A percentile compares a stretch with the other conserved stretches of the same genome.
These are phyloP conservation scores for Chytridium lagenaria DNA, from an alignment of 371 early-diverging fungal genomes.

Conservation along the genomic window DNA sequence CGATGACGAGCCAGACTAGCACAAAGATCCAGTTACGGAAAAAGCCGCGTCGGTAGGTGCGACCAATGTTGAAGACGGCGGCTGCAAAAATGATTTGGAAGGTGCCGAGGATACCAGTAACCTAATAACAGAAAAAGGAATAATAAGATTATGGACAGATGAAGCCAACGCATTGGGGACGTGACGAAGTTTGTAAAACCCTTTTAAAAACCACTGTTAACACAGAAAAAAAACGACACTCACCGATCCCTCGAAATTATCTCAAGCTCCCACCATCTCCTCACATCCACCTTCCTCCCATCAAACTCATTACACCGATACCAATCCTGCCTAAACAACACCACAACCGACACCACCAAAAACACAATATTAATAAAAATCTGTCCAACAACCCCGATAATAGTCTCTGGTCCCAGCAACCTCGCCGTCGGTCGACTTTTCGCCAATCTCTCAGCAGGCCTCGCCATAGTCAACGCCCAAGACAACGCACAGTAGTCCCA, in stretches of 20 bases:
- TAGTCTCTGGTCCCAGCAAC: constrained; percentile 65
- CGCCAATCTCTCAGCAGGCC: constrained; percentile 61
- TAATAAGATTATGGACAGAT: too few species aligned
- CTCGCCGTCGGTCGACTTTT: constrained; percentile 73
- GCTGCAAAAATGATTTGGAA: constrained; percentile 64
- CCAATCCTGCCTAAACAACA: constrained; percentile 66
- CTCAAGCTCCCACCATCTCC: constrained; percentile 82
- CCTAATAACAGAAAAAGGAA: too few species aligned
- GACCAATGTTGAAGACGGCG: constrained; percentile 73
- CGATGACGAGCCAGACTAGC: constrained; percentile 58
- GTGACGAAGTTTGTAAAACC: neutral
- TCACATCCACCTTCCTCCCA: constrained; percentile 62
- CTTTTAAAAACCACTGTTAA: too few species aligned
- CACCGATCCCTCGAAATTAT: constrained; percentile 71
- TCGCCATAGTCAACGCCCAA: constrained; percentile 72
- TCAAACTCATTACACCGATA: constrained; percentile 79
- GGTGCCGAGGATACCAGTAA: constrained; percentile 59
- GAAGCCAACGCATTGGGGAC: neutral
- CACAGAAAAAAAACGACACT: constrained; percentile 29
- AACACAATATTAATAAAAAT: constrained; percentile 72
- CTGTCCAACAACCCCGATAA: constrained; percentile 70
- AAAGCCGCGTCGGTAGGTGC: constrained; percentile 66
- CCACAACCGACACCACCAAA: constrained; percentile 55
- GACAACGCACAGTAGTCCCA: constrained; percentile 68
- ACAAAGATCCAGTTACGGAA: constrained; percentile 68